A percentile compares a stretch with the other conserved stretches of the same genome.
Evolutionary conservation across 2,329 filamentous ascomycete species (phyloP).

Genomic region (Penicillium sp.): DNA sequence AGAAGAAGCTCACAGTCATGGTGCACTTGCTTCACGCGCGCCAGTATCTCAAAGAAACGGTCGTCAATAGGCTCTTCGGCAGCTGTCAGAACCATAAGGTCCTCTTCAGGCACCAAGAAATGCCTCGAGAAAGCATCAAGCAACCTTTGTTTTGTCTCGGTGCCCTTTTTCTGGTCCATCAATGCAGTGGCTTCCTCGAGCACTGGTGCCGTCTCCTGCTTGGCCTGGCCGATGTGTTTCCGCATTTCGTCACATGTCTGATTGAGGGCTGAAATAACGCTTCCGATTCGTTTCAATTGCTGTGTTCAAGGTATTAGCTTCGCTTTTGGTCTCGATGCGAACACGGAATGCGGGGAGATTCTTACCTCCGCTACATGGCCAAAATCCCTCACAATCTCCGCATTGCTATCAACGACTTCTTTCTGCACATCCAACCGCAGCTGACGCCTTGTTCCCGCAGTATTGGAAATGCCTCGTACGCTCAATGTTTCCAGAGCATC

Average conservation of each 20-base stretch:
- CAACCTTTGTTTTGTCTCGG: constrained; percentile 79
- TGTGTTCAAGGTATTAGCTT: constrained; percentile 44
- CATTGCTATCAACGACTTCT: constrained; percentile 92
- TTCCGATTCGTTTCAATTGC: constrained; percentile 85
- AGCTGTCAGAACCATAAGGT: constrained; percentile 74
- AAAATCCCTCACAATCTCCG: constrained; percentile 84
- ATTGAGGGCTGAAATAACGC: constrained; percentile 77
- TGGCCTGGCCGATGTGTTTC: constrained; percentile 73
- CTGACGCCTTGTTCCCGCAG: constrained; percentile 74
- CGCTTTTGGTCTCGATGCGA: constrained; percentile 7
- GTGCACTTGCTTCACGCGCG: constrained; percentile 82
- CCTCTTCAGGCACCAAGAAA: constrained; percentile 82
- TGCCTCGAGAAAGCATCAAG: constrained; percentile 77
- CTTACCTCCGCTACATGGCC: constrained; percentile 82
- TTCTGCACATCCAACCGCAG: constrained; percentile 83
- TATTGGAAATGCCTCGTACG: constrained; percentile 70
- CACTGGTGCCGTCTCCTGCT: constrained; percentile 72
- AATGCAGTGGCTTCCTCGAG: constrained; percentile 76
- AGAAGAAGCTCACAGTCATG: constrained; percentile 87
- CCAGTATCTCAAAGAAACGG: constrained; percentile 76
- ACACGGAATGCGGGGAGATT: constrained; percentile 1
- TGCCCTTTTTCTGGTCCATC: constrained; percentile 70
- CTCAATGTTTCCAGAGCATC: constrained; percentile 82
- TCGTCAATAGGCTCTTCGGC: constrained; percentile 82
- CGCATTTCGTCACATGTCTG: constrained; percentile 80